phyloP scores from a whole-genome alignment of 2,329 filamentous ascomycete genomes.

The Neopestalotiopsis clavispora region DNA sequence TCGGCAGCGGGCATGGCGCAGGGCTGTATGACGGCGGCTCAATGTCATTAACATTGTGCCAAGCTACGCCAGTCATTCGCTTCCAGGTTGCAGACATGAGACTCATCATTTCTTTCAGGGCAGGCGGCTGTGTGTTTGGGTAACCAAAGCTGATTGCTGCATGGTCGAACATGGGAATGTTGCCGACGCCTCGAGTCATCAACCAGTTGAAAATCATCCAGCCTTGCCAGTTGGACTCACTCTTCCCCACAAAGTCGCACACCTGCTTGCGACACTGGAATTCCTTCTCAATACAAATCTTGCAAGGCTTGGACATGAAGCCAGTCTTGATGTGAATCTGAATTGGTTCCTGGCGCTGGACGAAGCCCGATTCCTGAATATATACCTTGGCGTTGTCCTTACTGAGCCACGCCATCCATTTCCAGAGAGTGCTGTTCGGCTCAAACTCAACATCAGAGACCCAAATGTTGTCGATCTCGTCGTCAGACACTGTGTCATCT shows the following conservation, averaged over 20 bases:
- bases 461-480: conserved; percentile 7
- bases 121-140: conserved; percentile 17
- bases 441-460: conserved; percentile 27
- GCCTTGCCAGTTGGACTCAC: conserved; percentile 13
- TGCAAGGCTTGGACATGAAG: conserved; percentile 26
- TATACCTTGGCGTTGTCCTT: neutral
- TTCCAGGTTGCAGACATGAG: conserved; percentile 28
- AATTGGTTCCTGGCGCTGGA: conserved; percentile 8
- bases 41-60: conserved; percentile 20
- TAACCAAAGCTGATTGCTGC: conserved; percentile 19
- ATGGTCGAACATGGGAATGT: conserved; percentile 24
- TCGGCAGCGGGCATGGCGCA: neutral
- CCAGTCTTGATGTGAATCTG: conserved; percentile 23
- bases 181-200: conserved; percentile 18
- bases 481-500: neutral
- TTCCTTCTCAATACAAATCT: conserved; percentile 25
- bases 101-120: conserved; percentile 5
- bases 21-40: neutral
- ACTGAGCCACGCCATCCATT: conserved; percentile 18
- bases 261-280: conserved; percentile 22
- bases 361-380: neutral
- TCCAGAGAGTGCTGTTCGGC: conserved; percentile 24
- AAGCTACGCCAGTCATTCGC: conserved; percentile 22
- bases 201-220: conserved; percentile 30
- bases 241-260: conserved; percentile 11